Percentiles rank a stretch among this genome's conserved stretches.
Conservation (phyloP, 2,329 filamentous ascomycete genomes). For the Gyromitra esculenta region DNA sequence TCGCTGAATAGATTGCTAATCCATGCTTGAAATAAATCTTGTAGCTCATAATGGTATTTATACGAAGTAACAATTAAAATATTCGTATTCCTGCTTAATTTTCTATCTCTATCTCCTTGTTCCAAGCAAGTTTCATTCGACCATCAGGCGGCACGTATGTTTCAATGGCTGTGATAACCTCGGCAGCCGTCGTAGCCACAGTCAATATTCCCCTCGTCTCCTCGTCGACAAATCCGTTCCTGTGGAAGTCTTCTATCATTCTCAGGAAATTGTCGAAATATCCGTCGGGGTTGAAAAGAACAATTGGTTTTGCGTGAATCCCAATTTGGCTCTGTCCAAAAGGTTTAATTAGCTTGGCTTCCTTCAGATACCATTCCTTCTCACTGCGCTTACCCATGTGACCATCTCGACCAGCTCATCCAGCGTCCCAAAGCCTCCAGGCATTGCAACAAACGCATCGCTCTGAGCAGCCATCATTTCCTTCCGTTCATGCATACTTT, state of each 20-base stretch:
- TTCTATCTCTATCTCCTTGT: neutral
- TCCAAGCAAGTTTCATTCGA: conserved; percentile 30
- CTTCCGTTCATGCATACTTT: conserved; percentile 97
- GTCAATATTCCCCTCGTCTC: conserved; percentile 80
- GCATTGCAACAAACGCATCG: conserved; percentile 84
- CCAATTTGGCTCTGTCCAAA: conserved; percentile 79
- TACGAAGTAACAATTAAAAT: neutral
- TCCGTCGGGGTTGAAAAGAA: conserved; percentile 85
- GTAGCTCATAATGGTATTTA: neutral
- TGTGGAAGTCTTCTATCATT: conserved; percentile 81
- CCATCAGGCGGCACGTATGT: conserved; percentile 37
- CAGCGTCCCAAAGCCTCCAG: conserved; percentile 87
- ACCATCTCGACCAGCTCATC: conserved; percentile 93
- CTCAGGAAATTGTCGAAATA: conserved; percentile 88
- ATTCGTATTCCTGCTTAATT: neutral
- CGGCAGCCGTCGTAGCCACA: conserved; percentile 75
- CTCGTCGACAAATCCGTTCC: conserved; percentile 77
- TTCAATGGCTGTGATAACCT: conserved; percentile 64
- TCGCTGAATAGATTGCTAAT: too few species aligned
- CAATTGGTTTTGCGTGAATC: conserved; percentile 82
- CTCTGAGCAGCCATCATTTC: conserved; percentile 91
- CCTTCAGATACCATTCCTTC: too few species aligned
- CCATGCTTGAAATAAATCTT: neutral
- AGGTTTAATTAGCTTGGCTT: neutral
- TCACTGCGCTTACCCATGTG: conserved; percentile 70